phyloP scores from a whole-genome alignment of 2,329 filamentous ascomycete species.

The Penicillium sp. region DNA sequence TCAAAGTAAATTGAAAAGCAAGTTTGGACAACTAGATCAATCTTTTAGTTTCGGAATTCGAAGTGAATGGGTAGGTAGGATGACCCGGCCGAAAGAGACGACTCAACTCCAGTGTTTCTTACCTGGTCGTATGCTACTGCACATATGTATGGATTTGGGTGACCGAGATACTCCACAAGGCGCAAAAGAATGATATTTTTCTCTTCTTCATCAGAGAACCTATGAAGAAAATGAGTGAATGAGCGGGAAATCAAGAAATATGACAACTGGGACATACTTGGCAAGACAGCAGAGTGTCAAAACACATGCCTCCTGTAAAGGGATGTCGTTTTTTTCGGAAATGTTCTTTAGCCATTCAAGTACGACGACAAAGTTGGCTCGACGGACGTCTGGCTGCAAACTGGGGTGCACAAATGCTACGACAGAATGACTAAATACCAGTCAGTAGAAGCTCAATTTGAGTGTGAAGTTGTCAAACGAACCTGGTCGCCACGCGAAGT shows the following conservation, averaged over 20 bases:
- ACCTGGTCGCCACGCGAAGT: slow-evolving; percentile 77
- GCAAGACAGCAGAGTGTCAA: slow-evolving; percentile 85
- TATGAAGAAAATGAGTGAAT: slow-evolving; percentile 26
- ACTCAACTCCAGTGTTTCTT: slow-evolving; percentile 18
- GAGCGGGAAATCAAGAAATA: not conserved
- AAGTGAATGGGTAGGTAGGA: not conserved
- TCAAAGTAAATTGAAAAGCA: slow-evolving; percentile 63
- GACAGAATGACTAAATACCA: slow-evolving; percentile 57
- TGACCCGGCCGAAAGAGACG: not conserved
- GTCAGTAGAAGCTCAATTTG: slow-evolving; percentile 8
- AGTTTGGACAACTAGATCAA: slow-evolving; percentile 64
- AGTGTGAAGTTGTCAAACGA: not conserved
- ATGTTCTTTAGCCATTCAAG: slow-evolving; percentile 71
- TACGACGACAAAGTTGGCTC: slow-evolving; percentile 67
- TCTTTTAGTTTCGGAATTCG: not conserved
- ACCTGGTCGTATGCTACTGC: slow-evolving; percentile 82
- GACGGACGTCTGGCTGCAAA: slow-evolving; percentile 49
- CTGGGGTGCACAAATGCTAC: slow-evolving; percentile 62
- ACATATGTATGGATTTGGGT: slow-evolving; percentile 75
- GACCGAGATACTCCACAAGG: slow-evolving; percentile 82
- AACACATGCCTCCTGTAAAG: slow-evolving; percentile 79
- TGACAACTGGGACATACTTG: slow-evolving; percentile 48
- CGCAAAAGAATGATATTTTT: slow-evolving; percentile 82
- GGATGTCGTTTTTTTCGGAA: slow-evolving; percentile 66
- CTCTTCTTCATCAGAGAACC: slow-evolving; percentile 74